Percentiles rank a stretch among this genome's conserved stretches.
Conservation (phyloP, 2,329 filamentous ascomycete genomes). For the Fusarium tanahbumbuense region DNA sequence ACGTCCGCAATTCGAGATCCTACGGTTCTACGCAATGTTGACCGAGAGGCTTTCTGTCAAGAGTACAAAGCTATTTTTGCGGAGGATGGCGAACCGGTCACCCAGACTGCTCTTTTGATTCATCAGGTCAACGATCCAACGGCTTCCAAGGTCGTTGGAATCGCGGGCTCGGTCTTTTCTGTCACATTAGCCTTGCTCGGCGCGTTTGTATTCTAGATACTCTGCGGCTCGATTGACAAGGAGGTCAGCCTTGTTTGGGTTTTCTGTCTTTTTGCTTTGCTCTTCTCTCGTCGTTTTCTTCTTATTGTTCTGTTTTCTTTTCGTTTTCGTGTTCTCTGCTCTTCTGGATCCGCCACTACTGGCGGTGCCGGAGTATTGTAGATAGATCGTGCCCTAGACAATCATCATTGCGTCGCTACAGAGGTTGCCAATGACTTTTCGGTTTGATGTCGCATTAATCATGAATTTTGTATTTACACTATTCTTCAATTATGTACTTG, state of each 20-base stretch:
- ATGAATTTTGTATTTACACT: rapidly evolving
- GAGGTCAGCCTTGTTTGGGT: no score
- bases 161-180: not conserved
- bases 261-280: no score
- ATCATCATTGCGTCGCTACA: no score
- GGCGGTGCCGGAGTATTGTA: no score
- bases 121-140: not conserved
- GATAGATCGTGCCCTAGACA: no score
- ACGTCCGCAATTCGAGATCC: not conserved
- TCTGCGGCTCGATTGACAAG: no score
- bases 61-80: not conserved
- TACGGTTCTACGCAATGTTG: rapidly evolving
- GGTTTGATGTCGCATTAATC: not conserved
- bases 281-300: no score
- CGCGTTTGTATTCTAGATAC: not conserved
- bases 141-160: not conserved
- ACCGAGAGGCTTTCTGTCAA: rapidly evolving
- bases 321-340: no score
- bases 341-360: no score
- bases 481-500: rapidly evolving
- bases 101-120: not conserved
- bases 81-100: rapidly evolving
- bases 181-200: not conserved
- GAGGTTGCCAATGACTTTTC: no score
- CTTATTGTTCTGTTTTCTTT: no score